phyloP scores from a whole-genome alignment of 176 grass and related monocot genomes.

The Oryza longistaminata region DNA sequence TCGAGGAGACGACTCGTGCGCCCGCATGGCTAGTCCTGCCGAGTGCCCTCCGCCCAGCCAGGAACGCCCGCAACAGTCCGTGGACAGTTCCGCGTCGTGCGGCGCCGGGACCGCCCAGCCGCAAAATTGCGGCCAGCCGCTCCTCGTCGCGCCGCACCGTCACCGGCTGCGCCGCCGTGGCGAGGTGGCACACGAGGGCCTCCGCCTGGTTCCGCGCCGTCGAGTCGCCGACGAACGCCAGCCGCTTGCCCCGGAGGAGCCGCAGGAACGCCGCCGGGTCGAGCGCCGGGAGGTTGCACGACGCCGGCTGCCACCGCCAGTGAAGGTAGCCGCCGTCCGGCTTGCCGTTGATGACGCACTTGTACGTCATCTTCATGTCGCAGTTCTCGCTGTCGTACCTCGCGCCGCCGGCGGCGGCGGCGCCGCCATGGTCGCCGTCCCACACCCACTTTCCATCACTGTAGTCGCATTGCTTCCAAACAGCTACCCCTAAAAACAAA shows the following conservation, averaged over 20 bases:
- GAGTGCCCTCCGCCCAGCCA: slow-evolving; percentile 27
- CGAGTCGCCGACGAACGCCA: slow-evolving; percentile 52
- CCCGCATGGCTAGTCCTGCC: slow-evolving; percentile 40
- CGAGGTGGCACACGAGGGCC: slow-evolving; percentile 42
- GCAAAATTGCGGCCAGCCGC: slow-evolving; percentile 35
- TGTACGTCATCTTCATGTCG: slow-evolving; percentile 31
- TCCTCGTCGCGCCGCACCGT: slow-evolving; percentile 30
- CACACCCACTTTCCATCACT: slow-evolving; percentile 39
- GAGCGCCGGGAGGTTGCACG: slow-evolving; percentile 25
- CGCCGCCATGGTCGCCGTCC: background rate
- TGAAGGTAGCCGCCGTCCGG: slow-evolving; percentile 38
- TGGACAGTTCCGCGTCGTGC: slow-evolving; percentile 34
- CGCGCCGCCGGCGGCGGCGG: background rate
- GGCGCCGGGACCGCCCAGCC: slow-evolving; percentile 24
- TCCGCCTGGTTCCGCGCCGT: slow-evolving; percentile 49
- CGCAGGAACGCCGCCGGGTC: slow-evolving; percentile 32
- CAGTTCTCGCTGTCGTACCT: slow-evolving; percentile 35
- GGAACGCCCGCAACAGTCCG: slow-evolving; percentile 56
- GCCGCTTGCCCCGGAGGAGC: slow-evolving; percentile 19
- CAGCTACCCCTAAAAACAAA: background rate
- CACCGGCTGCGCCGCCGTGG: background rate
- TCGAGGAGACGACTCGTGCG: slow-evolving; percentile 26
- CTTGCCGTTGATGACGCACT: slow-evolving; percentile 40
- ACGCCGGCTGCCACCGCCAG: slow-evolving; percentile 49
- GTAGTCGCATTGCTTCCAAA: slow-evolving; percentile 39